Percentiles rank a stretch among this genome's conserved stretches.
These are phyloP conservation scores for Penicillium occitanis DNA, from an alignment of 2,329 filamentous ascomycete species.

Conservation along the genomic window DNA sequence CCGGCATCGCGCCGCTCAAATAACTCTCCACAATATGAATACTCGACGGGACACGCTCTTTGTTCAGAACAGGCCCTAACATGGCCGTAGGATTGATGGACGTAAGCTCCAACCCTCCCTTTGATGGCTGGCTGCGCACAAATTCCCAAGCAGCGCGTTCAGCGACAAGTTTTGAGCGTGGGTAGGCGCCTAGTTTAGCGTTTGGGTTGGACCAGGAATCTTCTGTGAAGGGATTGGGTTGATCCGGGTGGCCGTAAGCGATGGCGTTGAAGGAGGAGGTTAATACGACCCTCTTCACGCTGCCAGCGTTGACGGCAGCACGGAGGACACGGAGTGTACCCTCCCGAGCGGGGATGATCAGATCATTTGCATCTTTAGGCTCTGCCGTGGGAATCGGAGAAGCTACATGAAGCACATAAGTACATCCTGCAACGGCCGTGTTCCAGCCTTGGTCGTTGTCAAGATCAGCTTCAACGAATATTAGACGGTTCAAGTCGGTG, in stretches of 20 bases:
- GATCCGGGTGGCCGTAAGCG: background rate
- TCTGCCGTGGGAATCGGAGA: background rate
- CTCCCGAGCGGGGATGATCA: background rate
- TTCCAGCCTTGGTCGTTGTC: background rate
- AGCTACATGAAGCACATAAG: background rate
- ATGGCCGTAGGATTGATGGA: constrained; percentile 5
- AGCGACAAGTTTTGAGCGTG: background rate
- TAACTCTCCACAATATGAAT: constrained; percentile 2
- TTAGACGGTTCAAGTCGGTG: background rate
- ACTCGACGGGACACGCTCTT: background rate
- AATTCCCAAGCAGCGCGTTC: background rate
- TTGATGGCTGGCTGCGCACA: background rate
- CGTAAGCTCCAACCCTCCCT: background rate
- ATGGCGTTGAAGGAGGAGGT: constrained; percentile 14
- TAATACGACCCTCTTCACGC: background rate
- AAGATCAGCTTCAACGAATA: background rate
- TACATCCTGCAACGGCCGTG: background rate
- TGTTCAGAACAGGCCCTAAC: constrained; percentile 1
- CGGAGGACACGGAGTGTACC: background rate
- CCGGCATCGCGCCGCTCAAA: constrained; percentile 6
- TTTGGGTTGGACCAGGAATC: constrained; percentile 1
- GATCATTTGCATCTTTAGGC: background rate
- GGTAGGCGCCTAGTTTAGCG: constrained; percentile 7
- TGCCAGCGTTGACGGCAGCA: background rate
- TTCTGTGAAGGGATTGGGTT: background rate